phyloP scores from a whole-genome alignment of 768 basidiomycete species.

The Termitomyces sp. region DNA sequence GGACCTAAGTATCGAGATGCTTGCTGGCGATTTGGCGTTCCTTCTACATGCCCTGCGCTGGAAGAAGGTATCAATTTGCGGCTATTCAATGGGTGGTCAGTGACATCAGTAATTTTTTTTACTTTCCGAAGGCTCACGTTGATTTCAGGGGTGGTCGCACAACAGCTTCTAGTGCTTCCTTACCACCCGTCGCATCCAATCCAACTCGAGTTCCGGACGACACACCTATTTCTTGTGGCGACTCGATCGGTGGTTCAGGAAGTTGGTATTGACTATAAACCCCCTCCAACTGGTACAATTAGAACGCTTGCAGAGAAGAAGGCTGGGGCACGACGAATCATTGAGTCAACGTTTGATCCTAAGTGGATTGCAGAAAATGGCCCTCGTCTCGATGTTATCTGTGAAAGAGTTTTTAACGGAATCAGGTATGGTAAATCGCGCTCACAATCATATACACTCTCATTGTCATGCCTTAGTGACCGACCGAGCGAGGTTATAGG shows the following conservation, averaged over 20 bases:
- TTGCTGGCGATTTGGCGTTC: slow-evolving; percentile 43
- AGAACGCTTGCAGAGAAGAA: slow-evolving; percentile 27
- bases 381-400: slow-evolving; percentile 23
- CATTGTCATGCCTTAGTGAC: slow-evolving; percentile 15
- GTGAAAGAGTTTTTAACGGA: slow-evolving; percentile 21
- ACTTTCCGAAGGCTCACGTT: not conserved
- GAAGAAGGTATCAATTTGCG: slow-evolving; percentile 43
- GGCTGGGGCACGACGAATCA: slow-evolving; percentile 23
- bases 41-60: slow-evolving; percentile 39
- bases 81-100: slow-evolving; percentile 54
- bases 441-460: not conserved
- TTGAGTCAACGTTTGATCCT: slow-evolving; percentile 27
- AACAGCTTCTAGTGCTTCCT: slow-evolving; percentile 44
- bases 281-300: slow-evolving; percentile 21
- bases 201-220: slow-evolving; percentile 36
- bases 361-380: slow-evolving; percentile 25
- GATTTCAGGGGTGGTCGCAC: slow-evolving; percentile 37
- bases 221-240: slow-evolving; percentile 39
- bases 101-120: not conserved
- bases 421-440: slow-evolving; percentile 12
- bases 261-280: slow-evolving; percentile 23
- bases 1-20: slow-evolving; percentile 39
- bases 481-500: slow-evolving; percentile 28
- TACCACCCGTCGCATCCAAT: slow-evolving; percentile 33
- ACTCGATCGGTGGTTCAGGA: slow-evolving; percentile 31